Conservation (phyloP, 441 rosid genomes). For the Aleurites moluccanus region DNA sequence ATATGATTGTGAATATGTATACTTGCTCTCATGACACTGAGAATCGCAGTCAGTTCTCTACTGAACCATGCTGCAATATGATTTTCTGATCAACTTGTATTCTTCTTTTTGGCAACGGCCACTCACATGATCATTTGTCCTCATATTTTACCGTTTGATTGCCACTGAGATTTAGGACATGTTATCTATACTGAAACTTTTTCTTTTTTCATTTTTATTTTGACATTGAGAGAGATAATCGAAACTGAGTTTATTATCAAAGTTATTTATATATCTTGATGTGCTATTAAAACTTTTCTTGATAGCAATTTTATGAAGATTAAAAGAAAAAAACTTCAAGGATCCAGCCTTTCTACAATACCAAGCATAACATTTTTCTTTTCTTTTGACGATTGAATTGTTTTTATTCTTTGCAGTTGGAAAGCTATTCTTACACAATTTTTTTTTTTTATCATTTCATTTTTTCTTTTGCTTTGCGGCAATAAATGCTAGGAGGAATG, state of each 20-base stretch:
- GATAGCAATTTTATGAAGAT: no score
- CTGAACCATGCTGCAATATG: constrained; percentile 6
- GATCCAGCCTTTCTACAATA: neutral
- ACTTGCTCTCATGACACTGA: neutral
- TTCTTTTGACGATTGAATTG: neutral
- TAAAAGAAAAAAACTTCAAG: neutral
- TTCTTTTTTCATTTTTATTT: neutral
- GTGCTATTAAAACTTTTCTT: no score
- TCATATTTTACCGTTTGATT: constrained; percentile 3
- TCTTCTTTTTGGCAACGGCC: constrained; percentile 7
- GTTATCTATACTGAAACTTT: neutral
- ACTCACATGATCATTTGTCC: neutral
- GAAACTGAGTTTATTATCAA: no score
- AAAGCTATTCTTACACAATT: neutral
- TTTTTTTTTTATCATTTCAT: no score
- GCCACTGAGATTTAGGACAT: neutral
- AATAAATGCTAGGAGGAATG: constrained; percentile 16
- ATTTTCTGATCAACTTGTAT: constrained; percentile 18
- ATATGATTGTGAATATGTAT: constrained; percentile 16
- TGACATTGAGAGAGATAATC: no score
- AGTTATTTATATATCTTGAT: no score
- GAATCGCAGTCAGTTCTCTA: neutral
- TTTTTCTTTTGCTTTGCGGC: constrained; percentile 13
- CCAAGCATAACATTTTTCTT: neutral
- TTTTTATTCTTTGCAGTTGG: neutral